Conservation (phyloP, 2,329 filamentous ascomycete genomes). For the Aspergillus carbonarius region DNA sequence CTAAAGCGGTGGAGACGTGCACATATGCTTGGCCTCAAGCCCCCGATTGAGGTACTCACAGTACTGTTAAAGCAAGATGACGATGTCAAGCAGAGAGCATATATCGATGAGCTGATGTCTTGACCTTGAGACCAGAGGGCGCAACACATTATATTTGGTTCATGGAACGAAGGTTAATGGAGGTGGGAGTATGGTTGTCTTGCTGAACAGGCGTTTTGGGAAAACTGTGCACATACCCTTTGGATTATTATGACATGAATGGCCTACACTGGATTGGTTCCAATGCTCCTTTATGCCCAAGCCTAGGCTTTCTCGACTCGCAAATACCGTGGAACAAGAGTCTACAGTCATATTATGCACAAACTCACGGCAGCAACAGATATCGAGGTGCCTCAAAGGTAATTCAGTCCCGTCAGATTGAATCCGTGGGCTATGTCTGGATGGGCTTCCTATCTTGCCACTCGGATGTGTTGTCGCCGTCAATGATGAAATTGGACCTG, state of each 20-base stretch:
- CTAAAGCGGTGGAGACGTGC: constrained; percentile 86
- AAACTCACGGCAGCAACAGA: background rate
- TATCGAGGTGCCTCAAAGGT: background rate
- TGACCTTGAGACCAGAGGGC: constrained; percentile 14
- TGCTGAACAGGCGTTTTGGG: constrained; percentile 13
- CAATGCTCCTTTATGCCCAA: background rate
- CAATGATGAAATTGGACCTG: background rate
- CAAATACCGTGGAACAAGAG: background rate
- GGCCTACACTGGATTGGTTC: background rate
- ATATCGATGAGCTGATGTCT: constrained; percentile 52
- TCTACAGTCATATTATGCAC: background rate
- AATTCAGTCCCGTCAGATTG: background rate
- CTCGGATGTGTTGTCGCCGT: background rate
- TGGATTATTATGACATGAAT: background rate
- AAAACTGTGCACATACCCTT: constrained; percentile 13
- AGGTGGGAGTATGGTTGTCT: constrained; percentile 8
- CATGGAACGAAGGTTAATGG: background rate
- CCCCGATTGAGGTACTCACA: constrained; percentile 85
- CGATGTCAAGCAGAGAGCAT: constrained; percentile 59
- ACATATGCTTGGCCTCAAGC: constrained; percentile 75
- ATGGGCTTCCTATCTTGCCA: background rate
- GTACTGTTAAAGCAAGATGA: constrained; percentile 68
- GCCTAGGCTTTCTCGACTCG: background rate
- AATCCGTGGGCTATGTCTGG: background rate
- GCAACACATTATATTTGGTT: background rate